A percentile compares a stretch with the other conserved stretches of the same genome.
phyloP scores from a whole-genome alignment of 306 rosid species.

The Medicago lupulina region DNA sequence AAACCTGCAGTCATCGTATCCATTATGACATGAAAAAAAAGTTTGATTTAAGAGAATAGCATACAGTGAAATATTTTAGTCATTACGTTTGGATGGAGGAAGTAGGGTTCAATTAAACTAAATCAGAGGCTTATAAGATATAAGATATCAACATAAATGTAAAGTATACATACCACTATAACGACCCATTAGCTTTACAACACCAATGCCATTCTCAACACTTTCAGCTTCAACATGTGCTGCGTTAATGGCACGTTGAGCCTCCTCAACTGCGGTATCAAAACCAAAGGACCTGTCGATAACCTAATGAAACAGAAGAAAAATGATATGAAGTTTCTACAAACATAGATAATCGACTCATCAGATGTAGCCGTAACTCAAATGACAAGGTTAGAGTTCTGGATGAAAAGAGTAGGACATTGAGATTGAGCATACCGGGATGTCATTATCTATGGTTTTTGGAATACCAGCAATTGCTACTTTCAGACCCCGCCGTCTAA shows the following conservation, averaged over 20 bases:
- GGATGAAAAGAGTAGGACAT: slow-evolving; percentile 3
- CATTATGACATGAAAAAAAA: slow-evolving; percentile 20
- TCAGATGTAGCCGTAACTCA: slow-evolving; percentile 35
- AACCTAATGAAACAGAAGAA: slow-evolving; percentile 59
- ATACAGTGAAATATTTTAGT: neutral
- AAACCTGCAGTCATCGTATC: slow-evolving; percentile 60
- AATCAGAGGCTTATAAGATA: slow-evolving; percentile 6
- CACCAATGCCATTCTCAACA: slow-evolving; percentile 84
- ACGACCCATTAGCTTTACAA: slow-evolving; percentile 95
- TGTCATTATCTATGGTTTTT: slow-evolving; percentile 96
- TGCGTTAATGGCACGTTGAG: slow-evolving; percentile 95
- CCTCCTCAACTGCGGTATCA: slow-evolving; percentile 96
- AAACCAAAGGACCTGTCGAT: slow-evolving; percentile 92
- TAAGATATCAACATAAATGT: slow-evolving; percentile 33
- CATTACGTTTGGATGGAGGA: slow-evolving; percentile 24
- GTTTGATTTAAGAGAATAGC: slow-evolving; percentile 20
- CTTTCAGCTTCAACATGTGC: slow-evolving; percentile 93
- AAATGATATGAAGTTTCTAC: slow-evolving; percentile 40
- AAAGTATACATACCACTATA: slow-evolving; percentile 70
- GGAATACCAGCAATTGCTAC: slow-evolving; percentile 90
- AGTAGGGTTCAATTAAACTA: slow-evolving; percentile 13
- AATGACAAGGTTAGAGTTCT: slow-evolving; percentile 26
- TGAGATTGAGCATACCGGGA: slow-evolving; percentile 64
- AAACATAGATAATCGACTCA: slow-evolving; percentile 43
- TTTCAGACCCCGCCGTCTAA: slow-evolving; percentile 85